Evolutionary conservation across 164 flowering plant species (phyloP).

Genomic region (grape (Vitis vinifera)): ASM3070453v1 NC_081811.1:21419501-21420000

Average conservation of each 20-base stretch:
- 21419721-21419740: neutral
- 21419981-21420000: neutral
- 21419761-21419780: neutral
- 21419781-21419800: neutral
- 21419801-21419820: neutral
- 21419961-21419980: neutral
- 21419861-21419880: slow-evolving; percentile 81
- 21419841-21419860: slow-evolving; percentile 89
- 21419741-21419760: no score
- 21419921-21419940: slow-evolving; percentile 69
- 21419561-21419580: no score
- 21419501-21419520: no score
- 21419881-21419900: slow-evolving; percentile 87
- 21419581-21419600: no score
- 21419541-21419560: no score
- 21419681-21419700: slow-evolving; percentile 96
- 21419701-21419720: slow-evolving; percentile 47
- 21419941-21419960: slow-evolving; percentile 5
- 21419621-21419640: no score
- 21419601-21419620: no score
- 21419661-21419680: slow-evolving; percentile 78
- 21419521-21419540: no score
- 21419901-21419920: slow-evolving; percentile 78
- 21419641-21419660: slow-evolving; percentile 65
- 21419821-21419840: neutral